Evolutionary conservation across 164 flowering plant genomes (phyloP), one percentile per base, ranked within the genome.

Genomic region (Protea cynaroides): DNA sequence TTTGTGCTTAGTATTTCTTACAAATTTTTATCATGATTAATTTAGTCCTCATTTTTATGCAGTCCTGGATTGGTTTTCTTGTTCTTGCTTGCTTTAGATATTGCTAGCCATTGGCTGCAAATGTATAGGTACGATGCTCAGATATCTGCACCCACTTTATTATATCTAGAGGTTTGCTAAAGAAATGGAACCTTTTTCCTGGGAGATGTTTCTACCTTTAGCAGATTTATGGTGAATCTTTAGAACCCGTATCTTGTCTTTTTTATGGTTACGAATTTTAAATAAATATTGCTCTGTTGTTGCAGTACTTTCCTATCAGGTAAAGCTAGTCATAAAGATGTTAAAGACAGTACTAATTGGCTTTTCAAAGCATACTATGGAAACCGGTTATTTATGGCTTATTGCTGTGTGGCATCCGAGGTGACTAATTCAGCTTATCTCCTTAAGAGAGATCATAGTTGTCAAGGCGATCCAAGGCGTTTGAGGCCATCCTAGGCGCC

Each of bases 31-130:
- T 21, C 38, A 12, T 34, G 24, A 22, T 40, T 18, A 21, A 22
- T 13, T 36, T 25, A 19, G 43, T 67, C 49, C 63, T 65, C 17
- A 52, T 53, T 23, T 8, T 38, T 25, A 58, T 77, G 64, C 86
- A 90, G 97, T 67, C 95, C 98, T 71, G 83, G 94, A 54, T 74
- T 88, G 65, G 63, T 75, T 68, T 89, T 87, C 84, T 69, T 94
- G 78, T 82, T 82, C 56, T 69, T 94, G 77, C 96, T 91, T 62
- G 96, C 90, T 61, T 67, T 94, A 56, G 97, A 94, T 76, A 86
- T 89, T 71, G 78, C 81, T 43, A 94, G 99, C 80, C 99, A 94
- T 74, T 94, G 99, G 99, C 68, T 94, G 56, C 99, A 94, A 75
- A 91, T 94, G 99, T 94, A 89, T 79, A 91, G 97, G 99, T 94